Evolutionary conservation across 305 asterid genomes (phyloP).

Genomic region (Fraxinus velutina): DNA sequence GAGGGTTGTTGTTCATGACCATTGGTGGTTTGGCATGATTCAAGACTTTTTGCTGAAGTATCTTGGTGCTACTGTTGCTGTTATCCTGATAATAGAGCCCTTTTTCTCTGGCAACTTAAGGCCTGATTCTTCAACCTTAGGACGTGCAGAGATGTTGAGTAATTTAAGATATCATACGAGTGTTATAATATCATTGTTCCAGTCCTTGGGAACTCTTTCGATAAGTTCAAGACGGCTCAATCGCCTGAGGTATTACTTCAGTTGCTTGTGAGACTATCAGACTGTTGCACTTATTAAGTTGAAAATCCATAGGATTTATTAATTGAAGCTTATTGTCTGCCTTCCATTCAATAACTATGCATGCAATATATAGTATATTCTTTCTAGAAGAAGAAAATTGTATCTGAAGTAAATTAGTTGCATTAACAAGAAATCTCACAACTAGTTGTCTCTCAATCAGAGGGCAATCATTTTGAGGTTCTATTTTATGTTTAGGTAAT

Average conservation of each 20-base stretch:
- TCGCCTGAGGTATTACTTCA: conserved; percentile 77
- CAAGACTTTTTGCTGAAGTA: conserved; percentile 94
- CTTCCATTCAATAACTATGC: not conserved
- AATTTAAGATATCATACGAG: conserved; percentile 98
- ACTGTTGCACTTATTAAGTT: not conserved
- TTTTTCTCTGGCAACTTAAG: conserved; percentile 88
- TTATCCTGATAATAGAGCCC: conserved; percentile 94
- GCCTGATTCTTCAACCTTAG: conserved; percentile 91
- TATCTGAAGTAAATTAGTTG: not conserved
- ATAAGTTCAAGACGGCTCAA: conserved; percentile 92
- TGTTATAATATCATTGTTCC: conserved; percentile 89
- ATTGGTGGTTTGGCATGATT: conserved; percentile 99
- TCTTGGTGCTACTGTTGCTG: conserved; percentile 99
- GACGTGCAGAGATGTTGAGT: conserved; percentile 99
- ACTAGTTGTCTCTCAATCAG: conserved; percentile 1
- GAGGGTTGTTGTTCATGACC: conserved; percentile 89
- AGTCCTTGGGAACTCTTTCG: conserved; percentile 93
- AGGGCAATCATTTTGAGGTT: not conserved
- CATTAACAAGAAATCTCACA: not conserved
- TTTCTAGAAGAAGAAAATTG: not conserved
- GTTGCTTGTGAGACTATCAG: conserved; percentile 10
- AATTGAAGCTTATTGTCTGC: conserved; percentile 4
- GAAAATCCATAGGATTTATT: not conserved
- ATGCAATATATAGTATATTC: not conserved
- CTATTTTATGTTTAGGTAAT: not conserved